Evolutionary conservation across 352 stramenopile species (phyloP).

Genomic region (Phytophthora cactorum): DNA sequence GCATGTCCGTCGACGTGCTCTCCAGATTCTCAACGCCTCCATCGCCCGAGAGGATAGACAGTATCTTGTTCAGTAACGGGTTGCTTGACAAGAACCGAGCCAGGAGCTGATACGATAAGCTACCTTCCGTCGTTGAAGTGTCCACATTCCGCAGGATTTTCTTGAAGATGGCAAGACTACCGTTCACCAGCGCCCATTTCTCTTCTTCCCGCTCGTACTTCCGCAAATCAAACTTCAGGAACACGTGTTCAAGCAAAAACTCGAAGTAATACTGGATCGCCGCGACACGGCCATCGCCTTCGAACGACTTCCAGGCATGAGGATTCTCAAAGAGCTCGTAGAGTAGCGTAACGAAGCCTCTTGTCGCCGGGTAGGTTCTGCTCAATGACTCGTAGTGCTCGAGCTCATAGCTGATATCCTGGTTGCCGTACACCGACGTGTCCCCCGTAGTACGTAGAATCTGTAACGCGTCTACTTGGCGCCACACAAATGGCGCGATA

Average conservation of each 20-base stretch:
- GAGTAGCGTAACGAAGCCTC: conserved; percentile 77
- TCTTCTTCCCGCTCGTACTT: conserved; percentile 87
- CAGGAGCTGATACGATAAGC: conserved; percentile 72
- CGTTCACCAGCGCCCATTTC: conserved; percentile 82
- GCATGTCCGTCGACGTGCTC: conserved; percentile 71
- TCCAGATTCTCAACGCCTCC: conserved; percentile 79
- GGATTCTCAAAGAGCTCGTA: conserved; percentile 82
- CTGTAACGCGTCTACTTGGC: conserved; percentile 83
- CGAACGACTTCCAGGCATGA: conserved; percentile 75
- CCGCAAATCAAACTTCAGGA: conserved; percentile 85
- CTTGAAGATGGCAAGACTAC: conserved; percentile 77
- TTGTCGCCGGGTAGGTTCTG: conserved; percentile 78
- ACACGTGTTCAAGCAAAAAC: conserved; percentile 82
- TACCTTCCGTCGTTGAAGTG: conserved; percentile 52
- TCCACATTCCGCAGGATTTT: conserved; percentile 68
- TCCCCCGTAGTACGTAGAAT: conserved; percentile 81
- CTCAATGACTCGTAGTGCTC: conserved; percentile 87
- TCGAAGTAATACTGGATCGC: conserved; percentile 89
- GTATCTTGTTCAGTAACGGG: conserved; percentile 68
- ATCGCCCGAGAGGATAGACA: conserved; percentile 73
- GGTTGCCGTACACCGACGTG: conserved; percentile 61
- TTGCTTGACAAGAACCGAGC: conserved; percentile 74
- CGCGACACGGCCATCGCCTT: conserved; percentile 74
- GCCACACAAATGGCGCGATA: conserved; percentile 86
- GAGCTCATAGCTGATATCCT: conserved; percentile 87